phyloP scores from a whole-genome alignment of 441 rosid species.

The Cnidoscolus chayamansa region DNA sequence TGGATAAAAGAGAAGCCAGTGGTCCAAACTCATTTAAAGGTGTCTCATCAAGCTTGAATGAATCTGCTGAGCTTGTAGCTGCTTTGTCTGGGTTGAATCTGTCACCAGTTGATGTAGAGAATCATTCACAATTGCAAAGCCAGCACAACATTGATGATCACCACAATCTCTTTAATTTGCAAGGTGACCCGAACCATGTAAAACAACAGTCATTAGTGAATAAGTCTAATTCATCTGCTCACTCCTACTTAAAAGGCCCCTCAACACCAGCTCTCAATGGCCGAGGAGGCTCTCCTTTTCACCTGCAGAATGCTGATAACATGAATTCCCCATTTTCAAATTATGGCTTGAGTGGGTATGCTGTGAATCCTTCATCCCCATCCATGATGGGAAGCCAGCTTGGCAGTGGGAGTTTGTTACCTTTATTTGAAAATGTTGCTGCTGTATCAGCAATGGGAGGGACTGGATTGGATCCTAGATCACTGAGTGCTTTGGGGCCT shows the following conservation, averaged over 20 bases:
- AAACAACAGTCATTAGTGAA: constrained; percentile 35
- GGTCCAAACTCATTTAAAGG: constrained; percentile 41
- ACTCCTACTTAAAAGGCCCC: constrained; percentile 39
- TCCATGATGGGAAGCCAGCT: constrained; percentile 45
- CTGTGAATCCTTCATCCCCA: constrained; percentile 44
- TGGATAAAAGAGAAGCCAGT: constrained; percentile 43
- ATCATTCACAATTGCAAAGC: constrained; percentile 27
- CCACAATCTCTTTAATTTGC: constrained; percentile 37
- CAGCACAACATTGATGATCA: constrained; percentile 37
- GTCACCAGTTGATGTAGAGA: constrained; percentile 41
- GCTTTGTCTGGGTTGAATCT: constrained; percentile 65
- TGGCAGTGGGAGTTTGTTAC: constrained; percentile 49
- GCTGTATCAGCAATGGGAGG: constrained; percentile 52
- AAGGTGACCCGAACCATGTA: constrained; percentile 34
- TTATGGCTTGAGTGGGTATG: constrained; percentile 42
- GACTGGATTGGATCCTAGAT: constrained; percentile 43
- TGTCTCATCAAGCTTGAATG: constrained; percentile 37
- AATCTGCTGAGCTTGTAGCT: constrained; percentile 47
- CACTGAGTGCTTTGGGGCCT: constrained; percentile 39
- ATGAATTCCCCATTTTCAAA: constrained; percentile 41
- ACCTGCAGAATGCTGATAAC: constrained; percentile 33
- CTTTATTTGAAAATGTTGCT: constrained; percentile 48
- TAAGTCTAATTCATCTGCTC: constrained; percentile 28
- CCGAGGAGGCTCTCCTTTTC: constrained; percentile 42
- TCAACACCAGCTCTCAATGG: constrained; percentile 35